Conservation (phyloP, 1,284 basidiomycete genomes). For the Mycena citricolor region DNA sequence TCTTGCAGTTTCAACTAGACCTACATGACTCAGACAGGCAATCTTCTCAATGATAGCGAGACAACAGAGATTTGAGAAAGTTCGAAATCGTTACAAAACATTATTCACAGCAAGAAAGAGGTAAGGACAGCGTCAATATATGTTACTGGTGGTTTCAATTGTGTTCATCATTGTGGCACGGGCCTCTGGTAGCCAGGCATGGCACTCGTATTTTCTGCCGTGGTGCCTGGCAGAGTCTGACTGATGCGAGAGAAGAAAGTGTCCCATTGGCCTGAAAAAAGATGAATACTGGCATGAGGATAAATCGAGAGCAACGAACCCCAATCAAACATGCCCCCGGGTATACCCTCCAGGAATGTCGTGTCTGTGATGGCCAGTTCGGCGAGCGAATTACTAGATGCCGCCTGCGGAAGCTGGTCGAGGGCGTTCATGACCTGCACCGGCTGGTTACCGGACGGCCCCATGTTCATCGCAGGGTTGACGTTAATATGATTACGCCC, state of each 20-base stretch:
- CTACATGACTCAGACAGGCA: no score
- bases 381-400: conserved; percentile 47
- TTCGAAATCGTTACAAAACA: no score
- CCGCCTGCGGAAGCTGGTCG: conserved; percentile 54
- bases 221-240: no score
- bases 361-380: conserved; percentile 69
- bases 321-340: conserved; percentile 88
- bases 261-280: conserved; percentile 68
- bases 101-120: no score
- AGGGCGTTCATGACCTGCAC: conserved; percentile 76
- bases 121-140: no score
- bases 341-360: conserved; percentile 76
- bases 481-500: conserved; percentile 46
- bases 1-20: no score
- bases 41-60: no score
- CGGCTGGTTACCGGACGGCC: conserved; percentile 27
- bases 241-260: conserved; percentile 59
- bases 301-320: conserved; percentile 44
- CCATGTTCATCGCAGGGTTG: conserved; percentile 61
- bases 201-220: no score
- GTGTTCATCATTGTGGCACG: no score
- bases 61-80: no score
- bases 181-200: no score
- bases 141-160: no score
- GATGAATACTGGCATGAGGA: conserved; percentile 7